These are phyloP conservation scores for Apiosordaria backusii DNA, from an alignment of 495 filamentous ascomycete species.

Conservation along the genomic window DNA sequence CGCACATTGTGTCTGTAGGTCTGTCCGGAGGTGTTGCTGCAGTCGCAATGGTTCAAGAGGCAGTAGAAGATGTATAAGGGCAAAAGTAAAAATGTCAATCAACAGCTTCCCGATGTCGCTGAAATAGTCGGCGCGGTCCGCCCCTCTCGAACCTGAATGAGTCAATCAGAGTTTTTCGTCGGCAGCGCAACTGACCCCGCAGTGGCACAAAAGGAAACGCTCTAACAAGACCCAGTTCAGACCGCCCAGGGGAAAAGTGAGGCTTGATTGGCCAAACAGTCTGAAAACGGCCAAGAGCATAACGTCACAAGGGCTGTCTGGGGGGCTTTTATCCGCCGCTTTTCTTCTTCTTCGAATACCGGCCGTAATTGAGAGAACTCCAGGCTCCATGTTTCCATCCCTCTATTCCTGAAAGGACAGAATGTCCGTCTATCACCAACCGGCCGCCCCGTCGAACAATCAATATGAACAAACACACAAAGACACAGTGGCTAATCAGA, in stretches of 20 bases:
- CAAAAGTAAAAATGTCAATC: constrained; percentile 3
- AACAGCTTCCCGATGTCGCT: constrained; percentile 35
- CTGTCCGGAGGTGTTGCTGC: constrained; percentile 1
- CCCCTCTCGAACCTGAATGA: constrained; percentile 25
- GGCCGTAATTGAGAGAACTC: neutral
- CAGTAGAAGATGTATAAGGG: constrained; percentile 12
- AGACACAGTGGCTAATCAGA: neutral
- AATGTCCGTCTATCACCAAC: neutral
- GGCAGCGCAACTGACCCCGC: constrained; percentile 28
- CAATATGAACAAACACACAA: neutral
- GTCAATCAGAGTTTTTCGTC: constrained; percentile 37
- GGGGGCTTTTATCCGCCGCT: constrained; percentile 12
- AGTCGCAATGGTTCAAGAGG: neutral
- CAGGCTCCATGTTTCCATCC: neutral
- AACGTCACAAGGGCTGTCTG: constrained; percentile 18
- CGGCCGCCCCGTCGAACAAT: neutral
- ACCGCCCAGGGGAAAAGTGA: constrained; percentile 12
- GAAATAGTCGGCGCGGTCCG: constrained; percentile 26
- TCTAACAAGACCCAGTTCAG: constrained; percentile 3
- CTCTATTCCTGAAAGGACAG: neutral
- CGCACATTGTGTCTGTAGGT: constrained; percentile 31
- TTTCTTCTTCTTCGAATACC: neutral
- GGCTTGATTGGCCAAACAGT: constrained; percentile 23
- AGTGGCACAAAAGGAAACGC: constrained; percentile 29
- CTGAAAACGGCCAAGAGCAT: constrained; percentile 15